A percentile compares a stretch with the other conserved stretches of the same genome.
Evolutionary conservation across 108 stramenopile species (phyloP).

Genomic region (Cyclostephanos tholiformis): DNA sequence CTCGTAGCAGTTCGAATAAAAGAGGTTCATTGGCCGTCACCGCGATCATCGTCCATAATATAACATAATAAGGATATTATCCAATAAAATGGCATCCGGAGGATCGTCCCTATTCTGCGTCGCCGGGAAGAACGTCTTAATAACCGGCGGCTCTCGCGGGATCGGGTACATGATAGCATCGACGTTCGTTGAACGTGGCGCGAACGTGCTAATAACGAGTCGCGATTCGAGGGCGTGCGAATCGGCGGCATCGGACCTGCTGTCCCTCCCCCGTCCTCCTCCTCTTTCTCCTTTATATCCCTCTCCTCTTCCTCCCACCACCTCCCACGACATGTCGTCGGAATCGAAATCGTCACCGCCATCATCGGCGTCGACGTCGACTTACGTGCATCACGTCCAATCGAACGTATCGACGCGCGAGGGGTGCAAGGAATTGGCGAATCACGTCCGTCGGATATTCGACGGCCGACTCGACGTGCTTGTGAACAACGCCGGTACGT

Average conservation of each 20-base stretch:
- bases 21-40: too few relatives aligned
- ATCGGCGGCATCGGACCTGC: conserved; percentile 61
- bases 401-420: conserved; percentile 81
- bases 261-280: neutral
- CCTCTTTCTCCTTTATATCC: neutral
- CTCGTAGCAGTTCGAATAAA: too few relatives aligned
- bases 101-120: conserved; percentile 56
- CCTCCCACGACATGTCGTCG: neutral
- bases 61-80: too few relatives aligned
- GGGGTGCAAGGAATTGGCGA: conserved; percentile 79
- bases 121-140: conserved; percentile 82
- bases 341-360: conserved; percentile 5
- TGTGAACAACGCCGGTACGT: conserved; percentile 77
- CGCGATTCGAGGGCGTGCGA: conserved; percentile 79
- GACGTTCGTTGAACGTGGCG: conserved; percentile 73
- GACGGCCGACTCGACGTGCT: conserved; percentile 73
- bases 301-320: too few relatives aligned
- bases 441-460: conserved; percentile 61
- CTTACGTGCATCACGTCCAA: conserved; percentile 57
- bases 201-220: conserved; percentile 84
- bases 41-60: too few relatives aligned
- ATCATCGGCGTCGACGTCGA: neutral
- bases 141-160: conserved; percentile 91
- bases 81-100: conserved; percentile 7
- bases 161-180: conserved; percentile 92